Percentiles rank a stretch among this genome's conserved stretches.
These are phyloP conservation scores for Lentinula aciculospora DNA, from an alignment of 768 basidiomycete species.

Conservation along the genomic window DNA sequence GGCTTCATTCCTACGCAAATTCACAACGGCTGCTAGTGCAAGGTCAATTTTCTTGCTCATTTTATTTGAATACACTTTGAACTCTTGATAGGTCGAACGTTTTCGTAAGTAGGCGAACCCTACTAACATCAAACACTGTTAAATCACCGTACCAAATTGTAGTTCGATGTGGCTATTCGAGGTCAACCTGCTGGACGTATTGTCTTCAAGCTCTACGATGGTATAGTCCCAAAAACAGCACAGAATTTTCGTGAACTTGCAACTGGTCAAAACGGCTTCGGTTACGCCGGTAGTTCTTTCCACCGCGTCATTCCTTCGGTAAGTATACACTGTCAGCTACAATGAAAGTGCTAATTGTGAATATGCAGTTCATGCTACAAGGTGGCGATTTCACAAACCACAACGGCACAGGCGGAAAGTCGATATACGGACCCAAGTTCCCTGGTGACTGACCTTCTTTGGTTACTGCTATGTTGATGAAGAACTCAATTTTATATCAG, in stretches of 20 bases:
- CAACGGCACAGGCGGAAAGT: slow-evolving; percentile 77
- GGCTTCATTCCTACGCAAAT: slow-evolving; percentile 4
- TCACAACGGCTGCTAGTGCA: slow-evolving; percentile 4
- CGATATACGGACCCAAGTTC: slow-evolving; percentile 70
- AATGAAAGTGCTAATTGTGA: slow-evolving; percentile 31
- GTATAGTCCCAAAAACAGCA: slow-evolving; percentile 68
- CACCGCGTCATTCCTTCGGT: slow-evolving; percentile 5
- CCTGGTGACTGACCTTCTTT: slow-evolving; percentile 33
- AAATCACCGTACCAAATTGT: too few relatives aligned
- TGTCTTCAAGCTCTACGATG: slow-evolving; percentile 83
- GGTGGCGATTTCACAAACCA: slow-evolving; percentile 78
- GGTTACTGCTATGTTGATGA: slow-evolving; percentile 15
- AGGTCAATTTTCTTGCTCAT: background rate
- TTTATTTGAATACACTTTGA: too few relatives aligned
- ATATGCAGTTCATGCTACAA: slow-evolving; percentile 84
- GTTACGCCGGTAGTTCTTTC: slow-evolving; percentile 51
- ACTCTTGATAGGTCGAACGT: slow-evolving; percentile 2
- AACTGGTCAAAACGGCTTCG: slow-evolving; percentile 68
- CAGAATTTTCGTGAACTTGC: slow-evolving; percentile 87
- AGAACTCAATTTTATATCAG: slow-evolving; percentile 28
- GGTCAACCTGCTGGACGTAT: slow-evolving; percentile 44
- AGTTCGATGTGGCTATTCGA: slow-evolving; percentile 67
- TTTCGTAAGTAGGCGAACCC: background rate
- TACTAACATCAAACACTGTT: too few relatives aligned
- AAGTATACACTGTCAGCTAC: background rate